A percentile compares a stretch with the other conserved stretches of the same genome.
Conservation (phyloP, 2,329 filamentous ascomycete genomes). For the Botrytis hyacinthi region DNA sequence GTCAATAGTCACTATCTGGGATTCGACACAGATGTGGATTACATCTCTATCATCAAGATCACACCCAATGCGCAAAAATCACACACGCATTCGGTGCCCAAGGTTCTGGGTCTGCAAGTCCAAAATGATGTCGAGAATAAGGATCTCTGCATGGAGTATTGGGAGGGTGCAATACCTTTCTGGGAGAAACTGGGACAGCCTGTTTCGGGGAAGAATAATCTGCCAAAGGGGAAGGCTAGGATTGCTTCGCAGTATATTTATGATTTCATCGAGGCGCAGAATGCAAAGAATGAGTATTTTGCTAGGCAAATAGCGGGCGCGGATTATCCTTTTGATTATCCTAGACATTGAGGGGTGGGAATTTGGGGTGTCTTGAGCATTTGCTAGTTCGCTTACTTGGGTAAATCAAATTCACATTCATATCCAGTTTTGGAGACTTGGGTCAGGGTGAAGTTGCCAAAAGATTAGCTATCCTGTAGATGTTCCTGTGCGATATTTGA, state of each 20-base stretch:
- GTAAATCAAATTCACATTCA: not conserved
- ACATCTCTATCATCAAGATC: not conserved
- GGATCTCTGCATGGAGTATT: not conserved
- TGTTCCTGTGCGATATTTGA: too few species aligned
- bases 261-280: not conserved
- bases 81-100: not conserved
- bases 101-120: not conserved
- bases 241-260: not conserved
- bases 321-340: not conserved
- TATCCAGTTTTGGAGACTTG: not conserved
- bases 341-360: not conserved
- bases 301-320: not conserved
- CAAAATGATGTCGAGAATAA: not conserved
- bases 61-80: not conserved
- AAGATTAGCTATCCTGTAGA: too few species aligned
- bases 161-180: not conserved
- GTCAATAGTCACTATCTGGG: not conserved
- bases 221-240: not conserved
- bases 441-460: not conserved
- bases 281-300: not conserved
- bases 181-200: slow-evolving; percentile 2
- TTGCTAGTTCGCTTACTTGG: not conserved
- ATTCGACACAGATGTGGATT: not conserved
- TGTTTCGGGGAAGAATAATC: not conserved
- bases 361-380: not conserved